Base-by-base conservation (phyloP, 352 stramenopile genomes). In the Blastocystis sp. region DNA sequence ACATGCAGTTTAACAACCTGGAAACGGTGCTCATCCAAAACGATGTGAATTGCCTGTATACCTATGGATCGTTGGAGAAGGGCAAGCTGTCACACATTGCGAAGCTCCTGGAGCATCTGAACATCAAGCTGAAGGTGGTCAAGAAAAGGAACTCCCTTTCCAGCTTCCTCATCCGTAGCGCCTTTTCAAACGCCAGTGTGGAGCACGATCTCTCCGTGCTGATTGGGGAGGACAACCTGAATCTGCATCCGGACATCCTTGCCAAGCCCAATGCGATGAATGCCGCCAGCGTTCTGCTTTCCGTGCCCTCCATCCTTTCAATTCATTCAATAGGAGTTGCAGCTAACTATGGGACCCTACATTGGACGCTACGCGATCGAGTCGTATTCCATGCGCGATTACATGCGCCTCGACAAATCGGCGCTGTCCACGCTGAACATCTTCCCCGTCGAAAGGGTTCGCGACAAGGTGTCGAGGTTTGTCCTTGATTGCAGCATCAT, bases 371-470 rank as follows among this genome's bases (percentile, higher is more conserved):
- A 88, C 67, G 21, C 56, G 5, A 28, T 88, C 7, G 14, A 76
- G 28, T 70, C 78, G 0, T 88, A 88, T 34, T 65, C 64, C 9
- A 77, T 95, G 21, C 43, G 60, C 52, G 43, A 88, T 40, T 94
- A 92, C 88, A 96, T 98, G 93, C 93, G 96, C 71, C 91, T 98
- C 1, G 95, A 98, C 89, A 96, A 91, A 70, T 91, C 95, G 1
- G 95, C 94, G 2, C 92, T 96, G 14, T 94, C 93, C 89, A 96
- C 95, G 53, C 91, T 97, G 1, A 97, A 96, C 76, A 88, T 98
- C 38, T 90, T 98, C 9, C 95, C 95, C 21, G 23, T 67, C 0
- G 93, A 95, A 77, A 91, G 92, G 9, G 53, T 81, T 0, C 41
- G 76, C 40, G 80, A 89, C 91, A 91, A 61, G 86, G 89, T 60